Evolutionary conservation across 129 eudicot genomes (phyloP), one percentile per base, ranked within the genome.

Genomic region (Escallonia herrerae): DNA sequence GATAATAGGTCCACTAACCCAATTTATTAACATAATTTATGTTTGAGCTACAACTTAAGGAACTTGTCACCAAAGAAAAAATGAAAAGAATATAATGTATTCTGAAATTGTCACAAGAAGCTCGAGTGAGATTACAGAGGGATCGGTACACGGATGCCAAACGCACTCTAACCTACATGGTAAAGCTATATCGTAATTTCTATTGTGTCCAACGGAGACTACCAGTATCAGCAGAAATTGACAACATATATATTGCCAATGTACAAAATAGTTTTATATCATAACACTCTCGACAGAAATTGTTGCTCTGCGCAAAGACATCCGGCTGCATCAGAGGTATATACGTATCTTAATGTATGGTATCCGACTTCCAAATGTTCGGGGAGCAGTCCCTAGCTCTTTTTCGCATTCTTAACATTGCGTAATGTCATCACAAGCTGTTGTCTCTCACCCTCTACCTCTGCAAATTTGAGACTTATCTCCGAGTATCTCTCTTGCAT

Each of bases 401-500:
- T 93, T 66, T 77, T 89, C 3, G 90, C 69, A 50, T 89, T 89
- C 77, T 89, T 86, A 33, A 83, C 71, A 70, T 80, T 89, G 38
- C 99, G 83, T 6, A 93, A 53, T 22, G 68, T 72, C 96, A 93
- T 93, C 13, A 86, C 87, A 13, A 93, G 96, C 65, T 83, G 84
- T 73, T 93, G 99, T 50, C 99, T 72, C 79, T 93, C 96, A 12
- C 96, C 96, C 55, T 93, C 99, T 48, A 93, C 99, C 80, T 93
- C 99, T 15, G 99, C 99, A 80, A 93, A 93, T 69, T 84, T 93
- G 47, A 93, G 87, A 73, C 99, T 93, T 77, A 89, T 89, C 62
- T 93, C 99, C 53, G 99, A 93, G 71, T 93, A 93, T 67, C 96
- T 82, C 76, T 80, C 95, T 75, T 93, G 98, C 96, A 93, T 88